These are phyloP conservation scores for Ploettnerulaceae sp. DNA, from an alignment of 2,329 filamentous ascomycete species.

Conservation along the genomic window DNA sequence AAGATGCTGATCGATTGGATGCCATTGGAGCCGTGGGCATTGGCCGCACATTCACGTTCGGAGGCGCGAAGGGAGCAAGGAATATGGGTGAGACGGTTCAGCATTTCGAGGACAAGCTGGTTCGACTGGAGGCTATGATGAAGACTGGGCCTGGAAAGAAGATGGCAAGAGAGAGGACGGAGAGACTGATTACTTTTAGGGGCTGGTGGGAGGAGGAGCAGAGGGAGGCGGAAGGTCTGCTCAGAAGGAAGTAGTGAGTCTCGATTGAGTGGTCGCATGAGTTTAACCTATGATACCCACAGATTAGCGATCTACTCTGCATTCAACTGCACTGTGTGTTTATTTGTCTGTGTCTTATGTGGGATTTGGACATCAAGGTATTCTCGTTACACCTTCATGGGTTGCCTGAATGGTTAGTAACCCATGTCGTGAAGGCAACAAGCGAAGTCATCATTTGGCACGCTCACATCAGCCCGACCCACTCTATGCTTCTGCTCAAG, in stretches of 20 bases:
- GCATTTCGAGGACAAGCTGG: constrained; percentile 76
- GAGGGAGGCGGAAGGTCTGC: constrained; percentile 26
- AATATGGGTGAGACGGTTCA: constrained; percentile 62
- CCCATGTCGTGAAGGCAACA: background rate
- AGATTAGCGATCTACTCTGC: constrained; percentile 9
- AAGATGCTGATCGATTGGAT: constrained; percentile 92
- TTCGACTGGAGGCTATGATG: constrained; percentile 58
- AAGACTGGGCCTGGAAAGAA: constrained; percentile 53
- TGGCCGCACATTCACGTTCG: constrained; percentile 72
- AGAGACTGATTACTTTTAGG: constrained; percentile 48
- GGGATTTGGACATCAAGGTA: constrained; percentile 13
- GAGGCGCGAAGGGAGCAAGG: constrained; percentile 55
- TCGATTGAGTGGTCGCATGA: background rate
- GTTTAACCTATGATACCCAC: constrained; percentile 14
- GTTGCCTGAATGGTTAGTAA: background rate
- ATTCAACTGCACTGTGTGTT: background rate
- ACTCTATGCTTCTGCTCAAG: background rate
- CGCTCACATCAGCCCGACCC: constrained; percentile 2
- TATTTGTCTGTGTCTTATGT: background rate
- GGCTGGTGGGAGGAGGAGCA: constrained; percentile 55
- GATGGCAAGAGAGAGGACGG: constrained; percentile 50
- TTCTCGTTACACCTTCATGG: constrained; percentile 8
- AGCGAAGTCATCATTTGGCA: background rate
- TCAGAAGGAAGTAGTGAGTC: constrained; percentile 20
- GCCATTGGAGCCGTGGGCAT: constrained; percentile 86